Evolutionary conservation across 495 filamentous ascomycete species (phyloP).

Genomic region (Podospora anserina): DNA sequence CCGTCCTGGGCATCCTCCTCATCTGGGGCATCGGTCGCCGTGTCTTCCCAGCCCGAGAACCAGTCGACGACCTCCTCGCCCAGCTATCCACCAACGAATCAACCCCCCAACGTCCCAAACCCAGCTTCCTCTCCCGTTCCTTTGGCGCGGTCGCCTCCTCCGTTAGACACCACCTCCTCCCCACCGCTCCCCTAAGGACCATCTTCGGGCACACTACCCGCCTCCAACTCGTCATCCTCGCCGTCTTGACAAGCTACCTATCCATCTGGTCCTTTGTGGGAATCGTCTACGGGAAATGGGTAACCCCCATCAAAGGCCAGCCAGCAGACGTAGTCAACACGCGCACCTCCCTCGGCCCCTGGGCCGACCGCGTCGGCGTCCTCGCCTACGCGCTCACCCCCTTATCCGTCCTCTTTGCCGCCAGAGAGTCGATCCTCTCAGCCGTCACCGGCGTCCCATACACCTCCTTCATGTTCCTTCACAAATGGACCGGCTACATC

Average conservation of each 20-base stretch:
- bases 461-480: constrained; percentile 66
- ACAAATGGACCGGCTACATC: constrained; percentile 62
- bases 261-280: constrained; percentile 62
- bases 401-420: constrained; percentile 57
- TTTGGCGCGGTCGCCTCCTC: constrained; percentile 25
- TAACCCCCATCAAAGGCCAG: constrained; percentile 53
- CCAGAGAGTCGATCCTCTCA: constrained; percentile 58
- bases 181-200: constrained; percentile 28
- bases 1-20: constrained; percentile 50
- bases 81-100: constrained; percentile 14
- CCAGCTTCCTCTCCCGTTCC: constrained; percentile 38
- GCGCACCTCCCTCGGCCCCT: constrained; percentile 57
- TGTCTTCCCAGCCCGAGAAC: constrained; percentile 27
- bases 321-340: constrained; percentile 49
- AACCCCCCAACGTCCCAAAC: constrained; percentile 13
- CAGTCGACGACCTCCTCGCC: constrained; percentile 18
- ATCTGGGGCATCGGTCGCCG: constrained; percentile 44
- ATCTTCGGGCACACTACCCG: constrained; percentile 43
- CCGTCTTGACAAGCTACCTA: constrained; percentile 51
- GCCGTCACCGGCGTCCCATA: constrained; percentile 63
- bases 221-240: constrained; percentile 42
- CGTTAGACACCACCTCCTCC: constrained; percentile 48
- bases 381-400: constrained; percentile 66
- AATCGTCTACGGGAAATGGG: constrained; percentile 56
- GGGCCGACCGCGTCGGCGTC: constrained; percentile 59